A percentile compares a stretch with the other conserved stretches of the same genome.
Conservation (phyloP, 2,329 filamentous ascomycete genomes). For the Aspergillus bombycis region DNA sequence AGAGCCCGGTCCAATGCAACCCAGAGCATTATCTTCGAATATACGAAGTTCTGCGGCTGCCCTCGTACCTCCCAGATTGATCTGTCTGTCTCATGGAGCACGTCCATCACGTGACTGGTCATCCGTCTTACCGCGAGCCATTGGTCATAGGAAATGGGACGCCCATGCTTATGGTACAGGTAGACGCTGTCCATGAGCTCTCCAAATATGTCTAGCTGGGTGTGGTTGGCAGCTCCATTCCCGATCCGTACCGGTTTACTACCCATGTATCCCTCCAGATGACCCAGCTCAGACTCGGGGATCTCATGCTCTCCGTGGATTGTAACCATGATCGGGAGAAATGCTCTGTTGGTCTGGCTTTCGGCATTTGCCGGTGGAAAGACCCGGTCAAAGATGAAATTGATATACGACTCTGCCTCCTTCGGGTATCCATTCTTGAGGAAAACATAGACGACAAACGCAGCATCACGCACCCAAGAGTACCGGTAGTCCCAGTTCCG, state of each 20-base stretch:
- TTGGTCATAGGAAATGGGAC: constrained; percentile 74
- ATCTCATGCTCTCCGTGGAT: not conserved
- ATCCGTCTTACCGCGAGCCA: constrained; percentile 73
- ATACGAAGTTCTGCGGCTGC: constrained; percentile 67
- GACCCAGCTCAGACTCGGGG: not conserved
- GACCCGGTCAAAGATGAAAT: constrained; percentile 74
- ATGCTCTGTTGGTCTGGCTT: constrained; percentile 30
- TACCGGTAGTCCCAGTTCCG: constrained; percentile 59
- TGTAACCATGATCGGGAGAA: not conserved
- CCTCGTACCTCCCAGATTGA: constrained; percentile 29
- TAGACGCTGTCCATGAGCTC: constrained; percentile 79
- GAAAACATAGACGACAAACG: constrained; percentile 76
- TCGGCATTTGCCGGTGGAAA: constrained; percentile 53
- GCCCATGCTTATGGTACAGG: constrained; percentile 77
- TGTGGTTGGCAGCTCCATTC: not conserved
- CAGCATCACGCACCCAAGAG: constrained; percentile 76
- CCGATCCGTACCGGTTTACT: not conserved
- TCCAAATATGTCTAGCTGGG: constrained; percentile 77
- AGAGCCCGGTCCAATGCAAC: constrained; percentile 77
- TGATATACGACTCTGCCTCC: constrained; percentile 78
- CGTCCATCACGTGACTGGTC: constrained; percentile 26
- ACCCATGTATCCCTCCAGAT: not conserved
- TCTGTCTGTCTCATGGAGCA: not conserved
- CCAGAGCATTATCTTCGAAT: constrained; percentile 84
- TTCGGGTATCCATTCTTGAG: constrained; percentile 74